Percentiles rank a stretch among this genome's conserved stretches.
phyloP scores from a whole-genome alignment of 768 basidiomycete genomes.

The Serendipita sp. region DNA sequence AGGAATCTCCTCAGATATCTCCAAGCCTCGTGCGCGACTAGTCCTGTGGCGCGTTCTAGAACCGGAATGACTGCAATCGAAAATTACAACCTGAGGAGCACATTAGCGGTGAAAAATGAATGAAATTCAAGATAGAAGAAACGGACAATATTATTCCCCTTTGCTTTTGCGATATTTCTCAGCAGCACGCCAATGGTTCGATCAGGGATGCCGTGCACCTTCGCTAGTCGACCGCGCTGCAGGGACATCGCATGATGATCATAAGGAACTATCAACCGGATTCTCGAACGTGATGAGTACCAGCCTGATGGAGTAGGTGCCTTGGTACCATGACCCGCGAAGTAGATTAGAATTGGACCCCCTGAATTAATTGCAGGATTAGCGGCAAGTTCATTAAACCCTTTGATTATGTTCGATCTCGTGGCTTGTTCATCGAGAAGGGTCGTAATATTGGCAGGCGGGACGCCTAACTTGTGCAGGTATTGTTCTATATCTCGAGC shows the following conservation, averaged over 20 bases:
- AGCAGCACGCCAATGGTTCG: constrained; percentile 48
- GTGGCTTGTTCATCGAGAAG: constrained; percentile 26
- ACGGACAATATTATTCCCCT: constrained; percentile 49
- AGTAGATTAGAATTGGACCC: constrained; percentile 29
- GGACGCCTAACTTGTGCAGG: no score
- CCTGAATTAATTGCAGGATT: constrained; percentile 14
- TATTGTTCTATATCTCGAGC: no score
- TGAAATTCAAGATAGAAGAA: background rate
- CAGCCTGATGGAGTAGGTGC: constrained; percentile 20
- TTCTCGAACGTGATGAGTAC: constrained; percentile 20
- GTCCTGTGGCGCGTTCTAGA: background rate
- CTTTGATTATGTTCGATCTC: constrained; percentile 22
- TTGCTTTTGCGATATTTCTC: constrained; percentile 34
- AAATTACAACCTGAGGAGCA: constrained; percentile 33
- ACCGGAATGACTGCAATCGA: constrained; percentile 47
- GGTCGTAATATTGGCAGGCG: constrained; percentile 24
- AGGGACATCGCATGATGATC: constrained; percentile 16
- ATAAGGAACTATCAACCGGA: constrained; percentile 24
- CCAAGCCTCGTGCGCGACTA: no score
- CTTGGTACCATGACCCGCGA: constrained; percentile 30
- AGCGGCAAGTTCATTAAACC: constrained; percentile 15
- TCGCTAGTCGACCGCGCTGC: no score
- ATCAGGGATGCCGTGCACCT: constrained; percentile 50
- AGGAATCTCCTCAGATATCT: no score
- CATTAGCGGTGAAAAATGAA: background rate